phyloP scores from a whole-genome alignment of 208 protist species.

The Perkinsela sp. region DNA sequence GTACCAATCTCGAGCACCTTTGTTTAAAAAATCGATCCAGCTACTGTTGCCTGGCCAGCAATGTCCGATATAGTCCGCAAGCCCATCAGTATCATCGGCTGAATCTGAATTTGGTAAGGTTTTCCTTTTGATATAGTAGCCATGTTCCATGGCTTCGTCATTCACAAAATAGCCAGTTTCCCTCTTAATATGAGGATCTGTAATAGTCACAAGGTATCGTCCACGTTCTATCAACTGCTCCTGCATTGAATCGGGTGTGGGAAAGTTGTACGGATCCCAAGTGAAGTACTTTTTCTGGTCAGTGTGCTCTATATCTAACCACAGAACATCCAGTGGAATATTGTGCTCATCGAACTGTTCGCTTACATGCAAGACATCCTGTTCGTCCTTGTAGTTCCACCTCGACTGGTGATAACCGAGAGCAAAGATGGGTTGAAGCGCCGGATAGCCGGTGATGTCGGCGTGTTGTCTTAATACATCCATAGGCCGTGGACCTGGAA shows the following conservation, averaged over 20 bases:
- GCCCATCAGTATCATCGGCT: background rate
- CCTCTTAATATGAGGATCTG: conserved; percentile 89
- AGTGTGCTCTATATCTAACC: conserved; percentile 98
- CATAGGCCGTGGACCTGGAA: conserved; percentile 57
- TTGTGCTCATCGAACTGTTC: conserved; percentile 71
- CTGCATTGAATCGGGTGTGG: conserved; percentile 61
- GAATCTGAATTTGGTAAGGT: background rate
- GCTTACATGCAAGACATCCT: conserved; percentile 60
- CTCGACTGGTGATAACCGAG: conserved; percentile 91
- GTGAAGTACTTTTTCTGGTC: conserved; percentile 93
- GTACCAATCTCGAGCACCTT: conserved; percentile 71
- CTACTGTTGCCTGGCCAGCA: conserved; percentile 84
- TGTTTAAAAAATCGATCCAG: conserved; percentile 76
- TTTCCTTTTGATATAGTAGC: conserved; percentile 59
- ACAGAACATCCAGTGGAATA: conserved; percentile 91
- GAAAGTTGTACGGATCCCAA: conserved; percentile 80
- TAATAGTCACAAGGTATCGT: conserved; percentile 82
- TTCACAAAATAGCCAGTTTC: conserved; percentile 47
- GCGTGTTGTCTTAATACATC: conserved; percentile 71
- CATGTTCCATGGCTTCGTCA: conserved; percentile 19
- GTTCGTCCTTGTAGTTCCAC: conserved; percentile 84
- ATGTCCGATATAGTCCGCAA: conserved; percentile 56
- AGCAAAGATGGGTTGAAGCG: conserved; percentile 78
- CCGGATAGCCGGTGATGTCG: conserved; percentile 58
- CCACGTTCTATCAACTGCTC: conserved; percentile 55